phyloP scores from a whole-genome alignment of 176 grass and related monocot species.

The Cenchrus americanus region DNA sequence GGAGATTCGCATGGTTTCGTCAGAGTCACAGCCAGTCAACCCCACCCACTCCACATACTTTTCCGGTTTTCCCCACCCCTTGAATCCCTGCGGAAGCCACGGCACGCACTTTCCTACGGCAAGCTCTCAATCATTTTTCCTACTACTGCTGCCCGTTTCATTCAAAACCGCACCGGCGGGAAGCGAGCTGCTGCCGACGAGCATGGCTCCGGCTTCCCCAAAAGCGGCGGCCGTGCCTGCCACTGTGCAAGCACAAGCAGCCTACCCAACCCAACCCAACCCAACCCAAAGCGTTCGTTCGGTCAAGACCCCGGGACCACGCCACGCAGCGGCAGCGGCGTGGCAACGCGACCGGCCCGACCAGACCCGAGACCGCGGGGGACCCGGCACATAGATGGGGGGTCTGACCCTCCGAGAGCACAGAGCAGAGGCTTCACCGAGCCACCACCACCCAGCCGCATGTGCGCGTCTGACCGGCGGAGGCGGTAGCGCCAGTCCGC shows the following conservation, averaged over 20 bases:
- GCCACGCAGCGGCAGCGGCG: constrained; percentile 4
- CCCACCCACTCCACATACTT: neutral
- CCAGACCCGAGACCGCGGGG: neutral
- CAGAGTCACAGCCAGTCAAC: neutral
- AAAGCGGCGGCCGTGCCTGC: constrained; percentile 28
- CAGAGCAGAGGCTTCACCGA: constrained; percentile 17
- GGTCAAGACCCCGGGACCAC: constrained; percentile 41
- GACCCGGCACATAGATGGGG: neutral
- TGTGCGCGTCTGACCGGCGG: constrained; percentile 40
- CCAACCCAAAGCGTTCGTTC: neutral
- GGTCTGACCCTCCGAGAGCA: neutral
- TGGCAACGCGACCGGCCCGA: constrained; percentile 12
- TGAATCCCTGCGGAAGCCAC: constrained; percentile 8
- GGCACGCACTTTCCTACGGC: constrained; percentile 27
- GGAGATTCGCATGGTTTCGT: constrained; percentile 33
- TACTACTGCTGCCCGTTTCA: neutral
- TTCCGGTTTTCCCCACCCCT: neutral
- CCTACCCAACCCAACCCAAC: neutral
- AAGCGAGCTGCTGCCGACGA: neutral
- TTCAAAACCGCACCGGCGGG: constrained; percentile 55
- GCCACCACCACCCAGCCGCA: constrained; percentile 39
- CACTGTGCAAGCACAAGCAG: constrained; percentile 1
- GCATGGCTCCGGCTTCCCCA: neutral
- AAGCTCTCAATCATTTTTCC: constrained; percentile 39
- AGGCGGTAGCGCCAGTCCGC: neutral